Evolutionary conservation across 1,284 basidiomycete species (phyloP).

Genomic region (Cystobasidium pallidum): DNA sequence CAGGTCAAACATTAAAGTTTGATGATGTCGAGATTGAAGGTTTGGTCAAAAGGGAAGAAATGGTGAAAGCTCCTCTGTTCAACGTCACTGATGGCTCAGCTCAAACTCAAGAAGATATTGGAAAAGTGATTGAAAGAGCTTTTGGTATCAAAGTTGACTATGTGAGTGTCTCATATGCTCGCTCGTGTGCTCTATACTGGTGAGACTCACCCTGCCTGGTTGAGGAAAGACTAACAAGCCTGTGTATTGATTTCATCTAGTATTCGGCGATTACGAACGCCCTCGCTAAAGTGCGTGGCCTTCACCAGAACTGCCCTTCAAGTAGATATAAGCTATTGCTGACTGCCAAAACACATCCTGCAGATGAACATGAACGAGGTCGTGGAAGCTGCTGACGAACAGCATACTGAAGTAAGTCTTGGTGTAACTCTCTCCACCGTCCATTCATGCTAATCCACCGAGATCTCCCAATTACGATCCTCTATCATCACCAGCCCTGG

Average conservation of each 20-base stretch:
- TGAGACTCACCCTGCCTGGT: too few species aligned
- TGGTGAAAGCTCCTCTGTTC: constrained; percentile 46
- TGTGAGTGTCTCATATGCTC: constrained; percentile 41
- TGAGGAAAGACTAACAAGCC: neutral
- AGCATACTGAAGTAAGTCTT: constrained; percentile 46
- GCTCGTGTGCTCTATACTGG: too few species aligned
- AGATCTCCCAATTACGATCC: too few species aligned
- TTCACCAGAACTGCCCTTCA: too few species aligned
- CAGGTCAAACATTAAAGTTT: constrained; percentile 17
- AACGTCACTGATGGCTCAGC: constrained; percentile 47
- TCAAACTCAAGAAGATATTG: constrained; percentile 48
- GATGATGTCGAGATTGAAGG: constrained; percentile 45
- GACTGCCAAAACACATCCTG: neutral
- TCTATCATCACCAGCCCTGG: too few species aligned
- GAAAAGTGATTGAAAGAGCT: constrained; percentile 45
- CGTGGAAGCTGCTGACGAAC: constrained; percentile 32
- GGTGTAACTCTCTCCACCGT: too few species aligned
- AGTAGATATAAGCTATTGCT: too few species aligned
- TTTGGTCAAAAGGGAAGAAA: constrained; percentile 43
- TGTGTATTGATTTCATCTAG: constrained; percentile 15
- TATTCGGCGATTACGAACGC: constrained; percentile 41
- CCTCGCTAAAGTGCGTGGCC: constrained; percentile 30
- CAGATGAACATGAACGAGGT: constrained; percentile 36
- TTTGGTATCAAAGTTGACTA: constrained; percentile 47
- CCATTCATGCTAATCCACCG: neutral